phyloP scores from a whole-genome alignment of 805 yeast genomes.

The Lipomyces sp. region DNA sequence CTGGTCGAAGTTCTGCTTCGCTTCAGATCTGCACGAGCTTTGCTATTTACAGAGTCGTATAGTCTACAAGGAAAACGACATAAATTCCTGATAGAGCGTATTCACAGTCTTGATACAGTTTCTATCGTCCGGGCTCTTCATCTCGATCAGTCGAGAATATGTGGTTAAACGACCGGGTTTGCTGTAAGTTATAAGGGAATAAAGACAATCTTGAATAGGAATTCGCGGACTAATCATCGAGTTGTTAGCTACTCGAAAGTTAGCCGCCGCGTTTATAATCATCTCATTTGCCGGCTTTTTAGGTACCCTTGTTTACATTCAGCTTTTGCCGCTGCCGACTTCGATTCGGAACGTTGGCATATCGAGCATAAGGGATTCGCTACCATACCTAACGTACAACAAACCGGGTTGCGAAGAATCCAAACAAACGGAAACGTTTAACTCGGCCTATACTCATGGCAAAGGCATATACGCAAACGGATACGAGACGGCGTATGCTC shows the following conservation, averaged over 20 bases:
- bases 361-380: background rate
- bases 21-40: no score
- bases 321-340: background rate
- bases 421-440: background rate
- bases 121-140: background rate
- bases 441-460: slow-evolving; percentile 11
- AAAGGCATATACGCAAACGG: slow-evolving; percentile 16
- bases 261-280: background rate
- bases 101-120: background rate
- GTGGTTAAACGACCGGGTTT: background rate
- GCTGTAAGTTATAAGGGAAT: background rate
- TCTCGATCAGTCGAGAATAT: background rate
- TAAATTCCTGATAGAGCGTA: background rate
- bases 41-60: no score
- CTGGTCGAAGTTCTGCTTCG: no score
- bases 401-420: background rate
- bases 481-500: slow-evolving; percentile 10
- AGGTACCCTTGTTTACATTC: background rate
- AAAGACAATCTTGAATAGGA: no score
- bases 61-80: no score
- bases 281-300: background rate
- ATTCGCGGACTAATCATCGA: background rate
- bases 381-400: background rate
- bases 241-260: background rate
- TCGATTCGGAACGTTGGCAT: slow-evolving; percentile 1